phyloP scores from a whole-genome alignment of 139 green algal species.

The Micractinium sp. region DNA sequence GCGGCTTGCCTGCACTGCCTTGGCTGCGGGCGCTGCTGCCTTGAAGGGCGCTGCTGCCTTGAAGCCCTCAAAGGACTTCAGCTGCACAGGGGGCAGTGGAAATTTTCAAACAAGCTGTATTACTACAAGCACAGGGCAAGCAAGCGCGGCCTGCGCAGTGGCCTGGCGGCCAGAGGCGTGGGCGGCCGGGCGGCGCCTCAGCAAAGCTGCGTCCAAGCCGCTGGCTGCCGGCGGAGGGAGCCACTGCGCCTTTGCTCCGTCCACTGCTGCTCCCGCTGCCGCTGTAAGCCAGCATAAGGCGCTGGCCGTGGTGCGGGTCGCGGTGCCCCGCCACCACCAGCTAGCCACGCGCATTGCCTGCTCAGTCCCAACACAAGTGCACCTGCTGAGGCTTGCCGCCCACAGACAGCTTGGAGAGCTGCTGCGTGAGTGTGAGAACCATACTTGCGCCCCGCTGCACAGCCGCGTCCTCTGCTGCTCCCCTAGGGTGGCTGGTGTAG shows the following conservation, averaged over 20 bases:
- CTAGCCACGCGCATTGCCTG: neutral
- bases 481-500: neutral
- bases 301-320: neutral
- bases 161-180: neutral
- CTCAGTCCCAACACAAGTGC: neutral
- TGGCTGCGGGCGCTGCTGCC: constrained; percentile 18
- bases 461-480: neutral
- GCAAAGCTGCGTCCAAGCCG: neutral
- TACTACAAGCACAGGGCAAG: too few relatives aligned
- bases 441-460: neutral
- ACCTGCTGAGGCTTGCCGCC: constrained; percentile 28
- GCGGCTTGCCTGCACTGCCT: constrained; percentile 3
- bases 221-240: neutral
- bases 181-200: neutral
- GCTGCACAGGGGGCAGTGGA: constrained; percentile 18
- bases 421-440: constrained; percentile 4
- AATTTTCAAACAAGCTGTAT: too few relatives aligned
- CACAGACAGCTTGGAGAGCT: constrained; percentile 27
- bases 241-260: too few relatives aligned
- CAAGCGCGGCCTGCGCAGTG: neutral
- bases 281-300: too few relatives aligned
- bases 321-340: neutral
- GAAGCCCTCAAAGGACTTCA: constrained; percentile 51
- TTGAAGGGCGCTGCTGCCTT: constrained; percentile 29
- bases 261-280: too few relatives aligned